A percentile compares a stretch with the other conserved stretches of the same genome.
Evolutionary conservation across 2,329 filamentous ascomycete genomes (phyloP).

Genomic region (Blastomyces emzantsi): DNA sequence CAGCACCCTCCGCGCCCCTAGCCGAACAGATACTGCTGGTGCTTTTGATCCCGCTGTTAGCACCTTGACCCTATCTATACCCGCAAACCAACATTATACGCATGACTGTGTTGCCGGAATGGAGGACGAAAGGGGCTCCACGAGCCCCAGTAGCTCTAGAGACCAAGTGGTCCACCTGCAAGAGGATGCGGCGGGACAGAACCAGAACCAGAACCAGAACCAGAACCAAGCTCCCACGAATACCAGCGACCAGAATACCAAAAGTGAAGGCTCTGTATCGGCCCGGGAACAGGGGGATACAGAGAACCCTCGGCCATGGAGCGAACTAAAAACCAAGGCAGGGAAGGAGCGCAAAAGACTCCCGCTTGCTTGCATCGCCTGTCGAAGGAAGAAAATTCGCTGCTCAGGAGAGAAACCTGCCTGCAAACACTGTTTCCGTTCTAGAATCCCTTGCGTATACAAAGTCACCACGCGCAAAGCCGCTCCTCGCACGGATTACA

Average conservation of each 20-base stretch:
- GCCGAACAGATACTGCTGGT: neutral
- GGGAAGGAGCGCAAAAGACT: slow-evolving; percentile 92
- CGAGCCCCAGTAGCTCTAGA: slow-evolving; percentile 5
- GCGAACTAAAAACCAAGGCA: slow-evolving; percentile 78
- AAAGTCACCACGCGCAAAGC: slow-evolving; percentile 94
- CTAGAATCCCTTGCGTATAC: slow-evolving; percentile 92
- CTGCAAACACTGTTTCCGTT: slow-evolving; percentile 90
- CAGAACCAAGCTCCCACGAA: slow-evolving; percentile 1
- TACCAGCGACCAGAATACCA: neutral
- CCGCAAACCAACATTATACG: neutral
- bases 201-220: neutral
- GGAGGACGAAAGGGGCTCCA: slow-evolving; percentile 3
- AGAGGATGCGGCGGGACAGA: slow-evolving; percentile 4
- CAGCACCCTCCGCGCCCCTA: neutral
- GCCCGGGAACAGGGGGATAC: slow-evolving; percentile 39
- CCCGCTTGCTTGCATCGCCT: slow-evolving; percentile 90
- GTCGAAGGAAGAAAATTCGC: slow-evolving; percentile 91
- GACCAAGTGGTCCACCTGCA: neutral
- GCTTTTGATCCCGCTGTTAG: neutral
- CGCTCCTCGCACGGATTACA: slow-evolving; percentile 91
- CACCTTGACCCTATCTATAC: neutral
- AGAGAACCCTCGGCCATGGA: slow-evolving; percentile 60
- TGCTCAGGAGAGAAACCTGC: slow-evolving; percentile 97
- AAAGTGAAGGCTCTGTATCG: neutral
- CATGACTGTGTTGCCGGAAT: neutral